Conservation (phyloP, 1,139 yeast genomes). For the Suhomyces anneliseae region DNA sequence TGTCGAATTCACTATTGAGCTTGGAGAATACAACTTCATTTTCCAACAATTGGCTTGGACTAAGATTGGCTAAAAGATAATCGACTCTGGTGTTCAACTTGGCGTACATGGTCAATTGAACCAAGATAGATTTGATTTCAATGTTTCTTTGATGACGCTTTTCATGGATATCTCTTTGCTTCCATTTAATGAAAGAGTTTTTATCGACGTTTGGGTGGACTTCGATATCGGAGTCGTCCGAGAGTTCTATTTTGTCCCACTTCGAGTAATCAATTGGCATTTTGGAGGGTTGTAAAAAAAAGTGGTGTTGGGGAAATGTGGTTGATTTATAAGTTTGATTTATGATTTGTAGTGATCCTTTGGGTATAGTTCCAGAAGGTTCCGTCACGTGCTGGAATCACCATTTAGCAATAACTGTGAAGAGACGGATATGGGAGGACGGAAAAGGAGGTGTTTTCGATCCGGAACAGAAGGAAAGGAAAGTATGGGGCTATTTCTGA, state of each 20-base stretch:
- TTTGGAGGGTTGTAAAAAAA: constrained; percentile 1
- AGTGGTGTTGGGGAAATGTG: background rate
- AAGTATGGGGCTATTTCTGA: no score
- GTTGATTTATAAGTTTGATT: background rate
- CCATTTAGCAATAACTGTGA: background rate
- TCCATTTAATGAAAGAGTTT: constrained; percentile 89
- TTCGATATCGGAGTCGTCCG: constrained; percentile 95
- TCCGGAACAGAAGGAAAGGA: no score
- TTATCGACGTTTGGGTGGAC: constrained; percentile 99
- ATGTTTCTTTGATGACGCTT: constrained; percentile 77
- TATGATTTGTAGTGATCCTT: background rate
- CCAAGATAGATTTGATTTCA: constrained; percentile 72
- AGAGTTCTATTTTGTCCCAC: constrained; percentile 94
- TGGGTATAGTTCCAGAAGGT: constrained; percentile 4
- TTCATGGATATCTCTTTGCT: constrained; percentile 95
- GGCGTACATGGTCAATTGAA: constrained; percentile 74
- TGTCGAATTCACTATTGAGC: constrained; percentile 54
- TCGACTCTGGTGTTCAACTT: constrained; percentile 75
- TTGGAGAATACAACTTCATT: constrained; percentile 40
- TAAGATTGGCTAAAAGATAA: constrained; percentile 45
- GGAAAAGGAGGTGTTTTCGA: no score
- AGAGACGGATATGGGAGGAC: no score
- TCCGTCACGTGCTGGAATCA: constrained; percentile 4
- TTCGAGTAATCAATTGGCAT: constrained; percentile 93
- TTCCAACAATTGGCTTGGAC: constrained; percentile 43